Conservation (phyloP, 2,329 filamentous ascomycete species). For the Diplodia mutila region DNA sequence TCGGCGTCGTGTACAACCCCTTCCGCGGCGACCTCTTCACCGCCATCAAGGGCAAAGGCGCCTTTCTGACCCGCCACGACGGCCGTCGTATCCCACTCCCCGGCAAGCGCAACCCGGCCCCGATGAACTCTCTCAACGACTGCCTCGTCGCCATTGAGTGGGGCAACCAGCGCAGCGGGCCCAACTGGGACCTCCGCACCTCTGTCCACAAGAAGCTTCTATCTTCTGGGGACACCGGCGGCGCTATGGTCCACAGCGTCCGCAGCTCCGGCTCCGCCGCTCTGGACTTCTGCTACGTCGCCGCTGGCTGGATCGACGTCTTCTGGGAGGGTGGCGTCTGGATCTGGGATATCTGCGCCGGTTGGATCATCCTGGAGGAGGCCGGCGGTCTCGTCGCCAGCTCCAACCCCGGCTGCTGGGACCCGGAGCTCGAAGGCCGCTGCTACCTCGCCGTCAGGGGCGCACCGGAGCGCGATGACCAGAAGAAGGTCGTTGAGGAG, state of each 20-base stretch:
- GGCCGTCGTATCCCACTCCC: slow-evolving; percentile 37
- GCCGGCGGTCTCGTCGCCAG: slow-evolving; percentile 43
- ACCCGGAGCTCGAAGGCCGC: slow-evolving; percentile 40
- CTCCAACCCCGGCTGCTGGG: slow-evolving; percentile 43
- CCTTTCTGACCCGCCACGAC: slow-evolving; percentile 34
- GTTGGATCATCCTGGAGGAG: slow-evolving; percentile 45
- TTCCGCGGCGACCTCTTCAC: slow-evolving; percentile 41
- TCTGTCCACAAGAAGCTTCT: slow-evolving; percentile 37
- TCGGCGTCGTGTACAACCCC: slow-evolving; percentile 44
- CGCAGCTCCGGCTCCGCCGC: slow-evolving; percentile 43
- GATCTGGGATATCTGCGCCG: slow-evolving; percentile 44
- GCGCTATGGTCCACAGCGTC: slow-evolving; percentile 40
- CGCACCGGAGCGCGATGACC: slow-evolving; percentile 36
- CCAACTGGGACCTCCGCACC: slow-evolving; percentile 43
- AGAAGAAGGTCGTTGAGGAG: slow-evolving; percentile 39
- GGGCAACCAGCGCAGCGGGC: slow-evolving; percentile 42
- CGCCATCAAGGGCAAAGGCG: slow-evolving; percentile 39
- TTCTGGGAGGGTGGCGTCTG: slow-evolving; percentile 46
- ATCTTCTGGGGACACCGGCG: slow-evolving; percentile 34
- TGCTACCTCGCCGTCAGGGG: slow-evolving; percentile 40
- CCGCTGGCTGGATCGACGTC: slow-evolving; percentile 39
- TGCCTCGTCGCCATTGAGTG: slow-evolving; percentile 43
- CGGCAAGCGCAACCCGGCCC: slow-evolving; percentile 33
- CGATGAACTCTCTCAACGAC: slow-evolving; percentile 36
- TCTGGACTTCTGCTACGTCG: slow-evolving; percentile 46